Percentiles rank a stretch among this genome's conserved stretches.
Evolutionary conservation across 2,329 filamentous ascomycete genomes (phyloP).

Genomic region (Amylocarpus encephaloides): DNA sequence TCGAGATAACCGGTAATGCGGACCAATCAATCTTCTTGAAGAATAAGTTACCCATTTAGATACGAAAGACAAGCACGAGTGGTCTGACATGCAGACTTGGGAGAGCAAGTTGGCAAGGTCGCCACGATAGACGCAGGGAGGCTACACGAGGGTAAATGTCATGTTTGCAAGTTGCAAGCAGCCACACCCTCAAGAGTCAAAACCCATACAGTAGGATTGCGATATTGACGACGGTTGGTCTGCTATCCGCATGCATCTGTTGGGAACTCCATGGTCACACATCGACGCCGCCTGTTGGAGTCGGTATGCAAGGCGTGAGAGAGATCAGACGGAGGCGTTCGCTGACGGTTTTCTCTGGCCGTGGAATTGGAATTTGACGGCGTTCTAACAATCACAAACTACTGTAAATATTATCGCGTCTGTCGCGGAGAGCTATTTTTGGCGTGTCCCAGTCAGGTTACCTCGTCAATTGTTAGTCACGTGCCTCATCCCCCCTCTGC

Average conservation of each 20-base stretch:
- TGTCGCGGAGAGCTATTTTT: too few relatives aligned
- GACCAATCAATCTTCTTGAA: not conserved
- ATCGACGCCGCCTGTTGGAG: not conserved
- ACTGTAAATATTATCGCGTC: not conserved
- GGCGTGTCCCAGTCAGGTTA: too few relatives aligned
- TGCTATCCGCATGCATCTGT: too few relatives aligned
- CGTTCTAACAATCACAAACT: too few relatives aligned
- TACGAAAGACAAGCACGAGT: not conserved
- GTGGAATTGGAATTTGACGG: not conserved
- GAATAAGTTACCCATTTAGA: not conserved
- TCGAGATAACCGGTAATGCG: not conserved
- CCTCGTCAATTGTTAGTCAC: too few relatives aligned
- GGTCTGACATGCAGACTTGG: not conserved
- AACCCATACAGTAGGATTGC: too few relatives aligned
- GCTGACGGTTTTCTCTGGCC: not conserved
- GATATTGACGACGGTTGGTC: not conserved
- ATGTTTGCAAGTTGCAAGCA: not conserved
- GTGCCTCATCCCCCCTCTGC: too few relatives aligned
- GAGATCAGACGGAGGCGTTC: constrained; percentile 1
- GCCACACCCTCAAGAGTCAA: not conserved
- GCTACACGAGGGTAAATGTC: not conserved
- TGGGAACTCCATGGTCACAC: too few relatives aligned
- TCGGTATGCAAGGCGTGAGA: not conserved
- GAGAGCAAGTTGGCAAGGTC: not conserved
- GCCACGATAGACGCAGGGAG: not conserved